Percentiles rank a stretch among this genome's conserved stretches.
These are phyloP conservation scores for Pulveroboletus sp. DNA, from an alignment of 768 basidiomycete species.

Conservation along the genomic window DNA sequence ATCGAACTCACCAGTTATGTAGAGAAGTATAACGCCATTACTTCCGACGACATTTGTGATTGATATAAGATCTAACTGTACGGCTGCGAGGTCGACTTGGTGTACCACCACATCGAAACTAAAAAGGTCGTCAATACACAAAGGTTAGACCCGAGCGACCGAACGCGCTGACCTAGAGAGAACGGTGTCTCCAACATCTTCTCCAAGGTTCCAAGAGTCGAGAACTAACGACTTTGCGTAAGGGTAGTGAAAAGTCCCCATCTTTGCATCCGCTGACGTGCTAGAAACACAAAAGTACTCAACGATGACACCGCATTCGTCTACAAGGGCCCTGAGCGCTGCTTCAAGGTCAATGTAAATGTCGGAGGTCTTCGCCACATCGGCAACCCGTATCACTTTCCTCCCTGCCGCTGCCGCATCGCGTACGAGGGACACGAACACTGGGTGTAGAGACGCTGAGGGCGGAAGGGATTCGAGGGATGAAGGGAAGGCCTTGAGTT, in stretches of 20 bases:
- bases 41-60: conserved; percentile 24
- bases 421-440: conserved; percentile 16
- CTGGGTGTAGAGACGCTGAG: conserved; percentile 8
- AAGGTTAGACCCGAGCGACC: no score
- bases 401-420: conserved; percentile 19
- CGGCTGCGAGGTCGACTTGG: conserved; percentile 19
- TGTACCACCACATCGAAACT: conserved; percentile 23
- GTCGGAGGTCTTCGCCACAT: conserved; percentile 19
- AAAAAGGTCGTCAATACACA: background rate
- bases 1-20: conserved; percentile 17
- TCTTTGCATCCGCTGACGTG: conserved; percentile 24
- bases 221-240: conserved; percentile 17
- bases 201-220: conserved; percentile 17
- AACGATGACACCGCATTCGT: conserved; percentile 12
- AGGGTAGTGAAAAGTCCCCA: conserved; percentile 6
- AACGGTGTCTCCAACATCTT: background rate
- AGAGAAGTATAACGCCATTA: conserved; percentile 21
- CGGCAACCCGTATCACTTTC: conserved; percentile 23
- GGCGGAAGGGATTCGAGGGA: conserved; percentile 5
- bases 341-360: conserved; percentile 17
- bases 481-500: conserved; percentile 27
- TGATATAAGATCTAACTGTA: conserved; percentile 17
- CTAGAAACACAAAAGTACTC: conserved; percentile 20
- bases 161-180: conserved; percentile 11
- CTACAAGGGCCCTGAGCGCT: conserved; percentile 15